Evolutionary conservation across 768 basidiomycete genomes (phyloP), one percentile per base, ranked within the genome.

Genomic region (Phanerodontia chrysosporium): DNA sequence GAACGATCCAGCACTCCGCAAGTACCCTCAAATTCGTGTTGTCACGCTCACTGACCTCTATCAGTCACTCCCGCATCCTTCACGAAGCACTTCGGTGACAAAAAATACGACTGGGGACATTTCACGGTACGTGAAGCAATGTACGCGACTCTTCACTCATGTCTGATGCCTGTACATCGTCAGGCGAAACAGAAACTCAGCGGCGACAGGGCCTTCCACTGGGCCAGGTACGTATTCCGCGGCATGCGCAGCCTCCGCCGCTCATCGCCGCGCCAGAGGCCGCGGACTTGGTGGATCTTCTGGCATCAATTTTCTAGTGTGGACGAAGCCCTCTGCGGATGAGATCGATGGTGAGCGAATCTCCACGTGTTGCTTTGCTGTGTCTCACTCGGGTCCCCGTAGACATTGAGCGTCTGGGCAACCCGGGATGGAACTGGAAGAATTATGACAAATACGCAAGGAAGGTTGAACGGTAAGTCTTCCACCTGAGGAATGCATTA

Each of bases 381-480:
- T 9, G 21, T 10, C 12, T n/a, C 16, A 18, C 8, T 7, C 32
- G 32, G 7, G 32, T 14, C 32, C 14, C 24, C 13, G 28, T 3
- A 27, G 21, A n/a, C 13, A 28, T 42, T 1, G 67, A 69, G 57
- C 57, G 58, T 13, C 61, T 69, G 0, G 67, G 67, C 0, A 69
- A 66, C 49, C 67, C 67, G 2, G 67, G 67, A 0, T 69, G 65
- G 65, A 66, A 66, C 44, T 69, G 67, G 67, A 51, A 64, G 29
- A 65, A 66, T 29, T 65, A 46, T 30, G 54, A 65, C 49, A 62
- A 62, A 21, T 65, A 64, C 49, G 29, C 66, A 10, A 42, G 35
- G 1, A 60, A 59, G 7, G 58, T 60, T 0, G 67, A 69, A 49
- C 59, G 64, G 67, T 66, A 49, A 1, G 65, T 58, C 1, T 24